Evolutionary conservation across 208 protist genomes (phyloP), one percentile per base, ranked within the genome.

Genomic region (Crithidia mellificae): DNA sequence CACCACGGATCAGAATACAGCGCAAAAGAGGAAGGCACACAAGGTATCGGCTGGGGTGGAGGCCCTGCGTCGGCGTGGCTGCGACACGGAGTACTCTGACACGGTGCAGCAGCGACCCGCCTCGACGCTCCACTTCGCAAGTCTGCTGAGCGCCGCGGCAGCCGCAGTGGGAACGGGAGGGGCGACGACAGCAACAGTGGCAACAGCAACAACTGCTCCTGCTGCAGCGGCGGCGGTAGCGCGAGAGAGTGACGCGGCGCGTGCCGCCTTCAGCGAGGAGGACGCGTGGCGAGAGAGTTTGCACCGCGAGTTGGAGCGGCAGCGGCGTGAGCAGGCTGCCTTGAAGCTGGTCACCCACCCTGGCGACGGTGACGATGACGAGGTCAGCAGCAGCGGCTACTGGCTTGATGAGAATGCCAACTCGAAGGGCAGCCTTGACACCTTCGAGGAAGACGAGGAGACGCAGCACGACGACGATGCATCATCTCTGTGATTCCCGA

Each of bases 261-360:
- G 70, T 29, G 63, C 63, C 6, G 70, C 57, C 39, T 76, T 76
- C 41, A 54, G 38, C 17, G 70, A 69, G 39, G 70, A 70, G 50
- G 63, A 76, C 43, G 70, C 70, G 41, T 76, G 70, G 70, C 53
- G 56, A 8, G 39, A 70, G 24, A 76, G 70, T 25, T 38, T 76
- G 19, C 63, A 66, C n/a, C 70, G 70, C 24, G 70, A 76, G 70
- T 25, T 76, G 6, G 70, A 76, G 47, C 70, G 70, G 20, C 70
- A 76, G 56, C 70, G 63, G 27, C 62, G 63, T 2, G 63, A 41
- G 39, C 70, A 76, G 56, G 70, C 73, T 9, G 67, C 63, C 29
- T 54, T 76, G 63, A 68, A 66, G 56, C 56, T 76, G 22, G 56
- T 76, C 27, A 39, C 56, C n/a, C 63, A 59, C 9, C 51, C 32